Evolutionary conservation across 352 stramenopile genomes (phyloP).

Genomic region (Globisporangium middletonii): DNA sequence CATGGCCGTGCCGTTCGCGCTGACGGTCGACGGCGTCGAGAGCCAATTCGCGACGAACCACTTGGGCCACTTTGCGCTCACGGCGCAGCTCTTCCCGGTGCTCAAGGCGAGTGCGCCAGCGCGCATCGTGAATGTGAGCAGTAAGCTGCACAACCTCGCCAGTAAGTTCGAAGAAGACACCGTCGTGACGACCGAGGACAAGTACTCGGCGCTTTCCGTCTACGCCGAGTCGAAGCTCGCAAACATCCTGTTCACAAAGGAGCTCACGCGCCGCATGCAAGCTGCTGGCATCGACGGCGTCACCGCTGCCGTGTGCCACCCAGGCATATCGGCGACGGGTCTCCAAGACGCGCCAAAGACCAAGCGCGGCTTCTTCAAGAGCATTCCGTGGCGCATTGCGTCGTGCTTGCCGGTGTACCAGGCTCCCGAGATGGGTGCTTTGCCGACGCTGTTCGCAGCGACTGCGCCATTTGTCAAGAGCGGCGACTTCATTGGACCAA

Average conservation of each 20-base stretch:
- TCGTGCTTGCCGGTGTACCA: conserved; percentile 33
- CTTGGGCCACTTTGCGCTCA: conserved; percentile 65
- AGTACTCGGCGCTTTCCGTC: conserved; percentile 23
- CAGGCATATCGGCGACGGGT: conserved; percentile 33
- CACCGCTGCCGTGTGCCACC: conserved; percentile 21
- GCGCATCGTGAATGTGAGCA: conserved; percentile 52
- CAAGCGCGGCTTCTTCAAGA: conserved; percentile 16
- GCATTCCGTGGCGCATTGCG: conserved; percentile 18
- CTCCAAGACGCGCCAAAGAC: conserved; percentile 17
- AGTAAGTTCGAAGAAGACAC: conserved; percentile 21
- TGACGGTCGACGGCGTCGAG: conserved; percentile 39
- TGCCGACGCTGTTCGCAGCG: conserved; percentile 39
- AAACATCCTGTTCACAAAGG: conserved; percentile 43
- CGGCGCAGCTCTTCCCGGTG: conserved; percentile 35
- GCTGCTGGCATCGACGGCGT: conserved; percentile 17
- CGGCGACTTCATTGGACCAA: conserved; percentile 28
- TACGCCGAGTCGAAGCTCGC: conserved; percentile 48
- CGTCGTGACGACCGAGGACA: conserved; percentile 32
- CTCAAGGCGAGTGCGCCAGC: conserved; percentile 20
- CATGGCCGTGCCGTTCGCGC: conserved; percentile 24
- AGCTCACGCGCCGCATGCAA: conserved; percentile 32
- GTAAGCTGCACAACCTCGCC: conserved; percentile 32
- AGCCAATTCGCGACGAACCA: conserved; percentile 72
- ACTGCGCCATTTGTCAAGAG: conserved; percentile 19
- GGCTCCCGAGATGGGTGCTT: conserved; percentile 30